Evolutionary conservation across 768 basidiomycete genomes (phyloP).

Genomic region (Panus rudis): DNA sequence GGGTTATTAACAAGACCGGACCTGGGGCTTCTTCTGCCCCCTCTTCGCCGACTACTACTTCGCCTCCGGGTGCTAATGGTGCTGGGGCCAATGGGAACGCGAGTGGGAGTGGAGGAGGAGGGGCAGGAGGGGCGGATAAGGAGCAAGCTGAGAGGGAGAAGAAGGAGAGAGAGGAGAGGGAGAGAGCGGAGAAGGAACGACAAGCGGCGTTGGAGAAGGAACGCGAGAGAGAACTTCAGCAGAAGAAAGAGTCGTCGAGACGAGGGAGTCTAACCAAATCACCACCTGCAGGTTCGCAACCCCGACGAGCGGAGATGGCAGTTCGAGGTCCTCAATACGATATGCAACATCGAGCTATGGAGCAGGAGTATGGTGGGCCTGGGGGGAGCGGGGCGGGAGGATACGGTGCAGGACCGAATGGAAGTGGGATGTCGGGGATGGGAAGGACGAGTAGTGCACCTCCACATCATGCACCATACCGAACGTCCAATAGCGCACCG

Average conservation of each 20-base stretch:
- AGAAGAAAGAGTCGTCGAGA: constrained; percentile 35
- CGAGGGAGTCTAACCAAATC: constrained; percentile 63
- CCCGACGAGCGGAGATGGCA: constrained; percentile 77
- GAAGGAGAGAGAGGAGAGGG: constrained; percentile 34
- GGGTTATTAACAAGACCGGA: constrained; percentile 89
- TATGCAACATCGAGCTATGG: constrained; percentile 89
- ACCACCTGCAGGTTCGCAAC: constrained; percentile 37
- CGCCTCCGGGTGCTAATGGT: constrained; percentile 3
- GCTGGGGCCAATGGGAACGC: constrained; percentile 17
- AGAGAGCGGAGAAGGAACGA: constrained; percentile 26
- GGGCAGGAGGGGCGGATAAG: no score
- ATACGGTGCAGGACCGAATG: constrained; percentile 20
- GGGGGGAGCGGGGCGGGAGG: constrained; percentile 14
- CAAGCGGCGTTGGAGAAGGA: constrained; percentile 19
- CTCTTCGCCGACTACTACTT: constrained; percentile 9
- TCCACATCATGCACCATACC: constrained; percentile 1
- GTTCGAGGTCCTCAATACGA: constrained; percentile 89
- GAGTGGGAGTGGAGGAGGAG: no score
- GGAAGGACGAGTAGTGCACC: constrained; percentile 2
- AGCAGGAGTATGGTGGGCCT: constrained; percentile 63
- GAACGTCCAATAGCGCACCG: constrained; percentile 7
- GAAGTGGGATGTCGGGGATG: constrained; percentile 4
- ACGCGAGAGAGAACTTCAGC: constrained; percentile 7
- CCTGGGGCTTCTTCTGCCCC: constrained; percentile 26
- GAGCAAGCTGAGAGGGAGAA: constrained; percentile 29